These are phyloP conservation scores for Tetracentron sinense DNA, from an alignment of 164 flowering plant genomes.

Conservation along the genomic window DNA sequence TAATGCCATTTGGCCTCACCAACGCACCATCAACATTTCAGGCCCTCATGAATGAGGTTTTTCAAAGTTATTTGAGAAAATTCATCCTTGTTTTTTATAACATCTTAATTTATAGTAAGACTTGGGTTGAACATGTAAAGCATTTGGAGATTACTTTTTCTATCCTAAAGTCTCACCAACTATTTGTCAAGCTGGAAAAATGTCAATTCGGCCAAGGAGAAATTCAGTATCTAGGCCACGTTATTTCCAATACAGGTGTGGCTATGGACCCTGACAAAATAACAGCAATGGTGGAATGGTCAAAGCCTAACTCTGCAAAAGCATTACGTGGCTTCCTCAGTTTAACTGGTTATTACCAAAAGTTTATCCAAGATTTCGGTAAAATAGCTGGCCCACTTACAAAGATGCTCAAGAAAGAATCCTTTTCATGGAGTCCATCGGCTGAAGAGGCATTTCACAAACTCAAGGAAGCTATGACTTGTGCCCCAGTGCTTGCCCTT, in stretches of 20 bases:
- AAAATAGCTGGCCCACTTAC: neutral
- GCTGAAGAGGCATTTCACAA: neutral
- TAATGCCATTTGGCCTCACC: no score
- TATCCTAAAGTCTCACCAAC: neutral
- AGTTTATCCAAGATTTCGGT: neutral
- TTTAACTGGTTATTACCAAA: slow-evolving; percentile 4
- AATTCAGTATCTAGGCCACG: no score
- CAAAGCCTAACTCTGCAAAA: no score
- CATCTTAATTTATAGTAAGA: slow-evolving; percentile 3
- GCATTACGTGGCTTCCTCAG: neutral
- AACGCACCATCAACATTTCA: no score
- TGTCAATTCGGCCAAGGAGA: no score
- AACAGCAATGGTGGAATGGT: no score
- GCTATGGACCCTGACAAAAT: no score
- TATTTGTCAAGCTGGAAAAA: neutral
- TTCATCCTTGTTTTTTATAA: no score
- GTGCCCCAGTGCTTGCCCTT: neutral
- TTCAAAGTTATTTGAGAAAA: no score
- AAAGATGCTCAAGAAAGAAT: no score
- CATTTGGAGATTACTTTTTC: neutral
- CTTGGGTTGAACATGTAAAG: neutral
- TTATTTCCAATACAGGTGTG: no score
- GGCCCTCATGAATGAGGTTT: no score
- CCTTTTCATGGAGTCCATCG: neutral
- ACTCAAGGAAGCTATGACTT: neutral